Base-by-base conservation (phyloP, 1,284 basidiomycete species). In the Ceratobasidium sp. region DNA sequence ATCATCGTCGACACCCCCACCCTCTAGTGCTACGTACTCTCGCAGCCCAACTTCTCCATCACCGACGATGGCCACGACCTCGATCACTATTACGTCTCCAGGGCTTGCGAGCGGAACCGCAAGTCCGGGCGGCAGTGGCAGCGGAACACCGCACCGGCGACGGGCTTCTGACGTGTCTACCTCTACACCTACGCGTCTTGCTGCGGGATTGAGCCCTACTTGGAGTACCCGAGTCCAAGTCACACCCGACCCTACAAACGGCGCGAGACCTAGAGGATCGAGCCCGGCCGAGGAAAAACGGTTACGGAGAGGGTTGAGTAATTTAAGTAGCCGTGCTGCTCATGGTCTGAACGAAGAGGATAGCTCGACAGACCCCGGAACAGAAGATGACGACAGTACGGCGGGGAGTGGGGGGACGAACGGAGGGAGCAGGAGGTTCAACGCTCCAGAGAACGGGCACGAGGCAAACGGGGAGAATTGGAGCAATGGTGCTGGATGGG, bases 61-160 rank as follows among this genome's bases (percentile, higher is more conserved):
- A n/a, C 66, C 66, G 18, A 25, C 66, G 1, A 14, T 33, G 9
- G 42, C 42, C 53, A 25, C 66, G 16, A 48, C 66, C 40, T 51
- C 63, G 8, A 56, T 51, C 30, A 40, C 54, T 69, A 59, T 69
- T 69, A 69, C 66, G 66, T 69, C 66, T 69, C 53, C 53, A 18
- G 66, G 66, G 9, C 40, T 23, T 54, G 53, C 36, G 33, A 42
- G 25, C n/a, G 66, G 66, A 59, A 58, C 48, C 1, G 53, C 53
- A 25, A 54, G 53, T n/a, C 53, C 53, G 53, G 53, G 40, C 23
- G 66, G 66, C 12, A 67, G 51, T 36, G 49, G 64, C 16, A 67
- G 25, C 38, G 64, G 64, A 56, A 54, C 49, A 6, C 42, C 66
- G 21, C 54, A 53, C 25, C 51, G 66, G 18, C 66, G 67, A 46